Conservation (phyloP, 2,329 filamentous ascomycete genomes). For the Trichoderma hamatum region DNA sequence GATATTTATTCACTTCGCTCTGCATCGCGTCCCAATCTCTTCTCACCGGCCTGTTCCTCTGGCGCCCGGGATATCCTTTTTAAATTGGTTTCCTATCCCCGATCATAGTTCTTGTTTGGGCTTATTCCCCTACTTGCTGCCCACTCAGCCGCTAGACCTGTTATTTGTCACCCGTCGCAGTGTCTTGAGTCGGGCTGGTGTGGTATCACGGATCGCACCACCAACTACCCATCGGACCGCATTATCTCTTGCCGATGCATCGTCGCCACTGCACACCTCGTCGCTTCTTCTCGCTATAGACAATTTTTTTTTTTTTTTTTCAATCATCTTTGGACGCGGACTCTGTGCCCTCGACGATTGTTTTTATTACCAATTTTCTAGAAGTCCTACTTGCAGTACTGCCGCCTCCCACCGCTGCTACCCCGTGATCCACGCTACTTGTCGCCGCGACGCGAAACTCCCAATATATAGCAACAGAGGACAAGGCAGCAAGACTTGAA, state of each 20-base stretch:
- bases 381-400: not conserved
- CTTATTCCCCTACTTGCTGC: conserved; percentile 18
- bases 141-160: conserved; percentile 11
- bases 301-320: conserved; percentile 21
- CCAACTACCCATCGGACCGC: conserved; percentile 22
- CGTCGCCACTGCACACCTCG: conserved; percentile 31
- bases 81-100: not conserved
- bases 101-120: conserved; percentile 6
- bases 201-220: conserved; percentile 29
- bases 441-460: conserved; percentile 24
- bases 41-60: not conserved
- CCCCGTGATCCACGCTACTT: conserved; percentile 29
- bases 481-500: not conserved
- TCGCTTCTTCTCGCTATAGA: conserved; percentile 31
- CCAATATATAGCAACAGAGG: not conserved
- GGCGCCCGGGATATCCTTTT: not conserved
- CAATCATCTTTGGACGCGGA: conserved; percentile 9
- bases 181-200: conserved; percentile 25
- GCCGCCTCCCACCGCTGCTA: conserved; percentile 18
- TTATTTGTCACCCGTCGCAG: conserved; percentile 33
- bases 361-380: not conserved
- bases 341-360: conserved; percentile 22
- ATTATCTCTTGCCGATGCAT: conserved; percentile 35
- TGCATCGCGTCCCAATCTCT: conserved; percentile 18
- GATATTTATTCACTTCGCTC: conserved; percentile 21